Percentiles rank a stretch among this genome's conserved stretches.
phyloP scores from a whole-genome alignment of 2,329 filamentous ascomycete genomes.

The Elsinoe perseae region DNA sequence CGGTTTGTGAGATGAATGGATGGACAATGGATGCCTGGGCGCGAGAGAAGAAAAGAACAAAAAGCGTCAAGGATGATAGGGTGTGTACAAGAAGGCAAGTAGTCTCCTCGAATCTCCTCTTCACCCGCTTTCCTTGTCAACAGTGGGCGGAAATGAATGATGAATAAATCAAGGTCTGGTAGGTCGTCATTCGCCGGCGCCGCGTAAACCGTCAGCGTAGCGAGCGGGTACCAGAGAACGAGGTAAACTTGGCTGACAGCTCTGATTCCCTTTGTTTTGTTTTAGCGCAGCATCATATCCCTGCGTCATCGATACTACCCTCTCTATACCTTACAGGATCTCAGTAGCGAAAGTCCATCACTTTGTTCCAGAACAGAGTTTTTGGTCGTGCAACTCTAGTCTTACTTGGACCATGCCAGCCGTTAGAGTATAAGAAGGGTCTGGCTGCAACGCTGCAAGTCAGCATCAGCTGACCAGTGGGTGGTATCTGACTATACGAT shows the following conservation, averaged over 20 bases:
- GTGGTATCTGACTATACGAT: background rate
- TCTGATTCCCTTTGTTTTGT: background rate
- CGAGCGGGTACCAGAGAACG: background rate
- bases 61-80: background rate
- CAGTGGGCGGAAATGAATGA: slow-evolving; percentile 11
- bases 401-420: background rate
- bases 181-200: slow-evolving; percentile 7
- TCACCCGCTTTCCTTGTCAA: background rate
- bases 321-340: background rate
- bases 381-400: background rate
- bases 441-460: slow-evolving; percentile 1
- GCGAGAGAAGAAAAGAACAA: background rate
- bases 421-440: background rate
- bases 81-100: background rate
- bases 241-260: slow-evolving; percentile 11
- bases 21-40: background rate
- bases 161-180: background rate
- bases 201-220: slow-evolving; percentile 10
- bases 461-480: slow-evolving; percentile 1
- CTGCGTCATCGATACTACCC: slow-evolving; percentile 9
- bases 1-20: background rate
- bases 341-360: background rate
- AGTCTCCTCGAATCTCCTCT: background rate
- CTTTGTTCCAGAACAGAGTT: slow-evolving; percentile 8
- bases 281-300: background rate